phyloP scores from a whole-genome alignment of 2,329 filamentous ascomycete genomes.

The Phoma sp. region DNA sequence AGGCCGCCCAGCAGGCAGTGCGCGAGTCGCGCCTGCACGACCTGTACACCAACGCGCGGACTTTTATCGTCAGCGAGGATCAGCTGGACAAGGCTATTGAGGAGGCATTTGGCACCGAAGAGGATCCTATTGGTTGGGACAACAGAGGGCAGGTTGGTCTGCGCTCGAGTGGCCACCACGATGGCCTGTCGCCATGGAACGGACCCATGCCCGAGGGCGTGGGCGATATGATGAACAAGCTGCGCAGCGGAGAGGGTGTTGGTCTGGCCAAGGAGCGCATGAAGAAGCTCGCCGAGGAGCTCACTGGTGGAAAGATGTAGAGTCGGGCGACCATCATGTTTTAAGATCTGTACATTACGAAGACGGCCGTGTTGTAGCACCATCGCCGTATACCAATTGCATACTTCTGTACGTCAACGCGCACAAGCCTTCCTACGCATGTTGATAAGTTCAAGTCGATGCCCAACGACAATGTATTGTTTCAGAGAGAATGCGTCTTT shows the following conservation, averaged over 20 bases:
- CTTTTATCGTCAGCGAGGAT: conserved; percentile 83
- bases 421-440: neutral
- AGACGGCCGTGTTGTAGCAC: neutral
- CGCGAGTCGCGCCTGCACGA: conserved; percentile 78
- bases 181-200: conserved; percentile 42
- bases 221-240: conserved; percentile 40
- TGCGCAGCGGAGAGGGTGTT: conserved; percentile 44
- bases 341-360: conserved; percentile 13
- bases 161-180: conserved; percentile 21
- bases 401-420: neutral
- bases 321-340: neutral
- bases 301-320: conserved; percentile 69
- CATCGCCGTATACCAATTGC: conserved; percentile 1
- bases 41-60: conserved; percentile 85
- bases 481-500: too few species aligned
- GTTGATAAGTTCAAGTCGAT: too few species aligned
- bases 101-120: conserved; percentile 71
- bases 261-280: conserved; percentile 63
- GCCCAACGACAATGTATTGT: too few species aligned
- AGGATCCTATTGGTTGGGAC: conserved; percentile 50
- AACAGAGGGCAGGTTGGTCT: conserved; percentile 27
- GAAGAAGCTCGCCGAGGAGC: conserved; percentile 68
- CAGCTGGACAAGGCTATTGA: conserved; percentile 79
- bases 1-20: conserved; percentile 61
- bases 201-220: conserved; percentile 41